Percentiles rank a stretch among this genome's conserved stretches.
Evolutionary conservation across 1,284 basidiomycete genomes (phyloP).

Genomic region (Heterobasidion annosum): DNA sequence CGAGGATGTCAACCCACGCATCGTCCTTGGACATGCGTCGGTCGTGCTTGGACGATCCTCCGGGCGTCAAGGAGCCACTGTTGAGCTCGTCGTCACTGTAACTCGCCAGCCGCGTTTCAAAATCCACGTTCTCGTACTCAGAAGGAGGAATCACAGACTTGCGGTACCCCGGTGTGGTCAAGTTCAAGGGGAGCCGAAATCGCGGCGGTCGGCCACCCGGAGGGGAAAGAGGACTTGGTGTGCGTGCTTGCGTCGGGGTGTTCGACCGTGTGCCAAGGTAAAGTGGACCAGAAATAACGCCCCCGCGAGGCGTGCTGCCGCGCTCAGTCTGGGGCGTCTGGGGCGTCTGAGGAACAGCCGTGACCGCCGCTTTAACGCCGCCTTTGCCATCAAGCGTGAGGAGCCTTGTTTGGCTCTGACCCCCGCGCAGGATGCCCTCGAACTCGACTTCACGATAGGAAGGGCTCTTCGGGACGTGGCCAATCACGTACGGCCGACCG

Average conservation of each 20-base stretch:
- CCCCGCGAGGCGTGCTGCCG: conserved; percentile 8
- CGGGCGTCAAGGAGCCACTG: conserved; percentile 15
- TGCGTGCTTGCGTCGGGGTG: conserved; percentile 8
- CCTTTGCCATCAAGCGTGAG: conserved; percentile 33
- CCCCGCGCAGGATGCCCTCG: conserved; percentile 60
- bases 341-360: conserved; percentile 3
- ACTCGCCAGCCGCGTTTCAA: conserved; percentile 61
- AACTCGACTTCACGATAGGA: conserved; percentile 69
- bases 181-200: conserved; percentile 44
- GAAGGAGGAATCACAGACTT: conserved; percentile 47
- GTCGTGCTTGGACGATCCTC: conserved; percentile 30
- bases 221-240: background rate
- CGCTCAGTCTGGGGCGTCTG: conserved; percentile 9
- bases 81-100: conserved; percentile 52
- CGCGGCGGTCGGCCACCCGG: conserved; percentile 28
- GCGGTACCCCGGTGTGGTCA: conserved; percentile 41
- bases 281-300: conserved; percentile 6
- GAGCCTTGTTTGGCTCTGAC: conserved; percentile 48
- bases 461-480: conserved; percentile 55
- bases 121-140: conserved; percentile 64
- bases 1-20: conserved; percentile 80
- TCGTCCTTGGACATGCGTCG: conserved; percentile 54
- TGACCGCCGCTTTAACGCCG: conserved; percentile 13
- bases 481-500: conserved; percentile 64
- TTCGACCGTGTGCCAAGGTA: conserved; percentile 8